These are phyloP conservation scores for Actinomortierella wolfii DNA, from an alignment of 371 early-diverging fungal species.

Conservation along the genomic window DNA sequence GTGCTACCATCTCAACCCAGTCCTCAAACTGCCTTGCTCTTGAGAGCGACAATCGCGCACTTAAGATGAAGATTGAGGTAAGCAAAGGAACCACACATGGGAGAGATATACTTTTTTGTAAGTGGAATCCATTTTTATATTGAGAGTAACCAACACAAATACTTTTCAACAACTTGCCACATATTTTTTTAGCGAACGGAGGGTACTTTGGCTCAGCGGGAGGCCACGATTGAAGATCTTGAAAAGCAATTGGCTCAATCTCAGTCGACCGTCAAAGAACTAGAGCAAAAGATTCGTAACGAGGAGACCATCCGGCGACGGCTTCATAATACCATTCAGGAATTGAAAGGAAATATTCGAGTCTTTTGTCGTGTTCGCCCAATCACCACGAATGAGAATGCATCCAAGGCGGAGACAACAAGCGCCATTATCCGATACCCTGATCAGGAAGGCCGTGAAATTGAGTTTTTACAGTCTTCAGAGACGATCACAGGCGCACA, in stretches of 20 bases:
- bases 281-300: slow-evolving; percentile 71
- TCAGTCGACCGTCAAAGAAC: slow-evolving; percentile 38
- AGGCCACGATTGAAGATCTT: slow-evolving; percentile 55
- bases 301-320: slow-evolving; percentile 81
- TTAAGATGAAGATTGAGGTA: slow-evolving; percentile 56
- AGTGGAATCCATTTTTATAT: no score
- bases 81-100: neutral
- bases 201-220: slow-evolving; percentile 48
- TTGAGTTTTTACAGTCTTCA: slow-evolving; percentile 54
- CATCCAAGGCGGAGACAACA: slow-evolving; percentile 12
- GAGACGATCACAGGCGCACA: slow-evolving; percentile 39
- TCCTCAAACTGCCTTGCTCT: slow-evolving; percentile 51
- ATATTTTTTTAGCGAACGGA: slow-evolving; percentile 48
- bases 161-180: neutral
- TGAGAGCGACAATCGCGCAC: slow-evolving; percentile 52
- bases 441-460: slow-evolving; percentile 56
- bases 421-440: slow-evolving; percentile 46
- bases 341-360: slow-evolving; percentile 97
- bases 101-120: neutral
- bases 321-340: slow-evolving; percentile 93
- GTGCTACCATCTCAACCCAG: slow-evolving; percentile 52
- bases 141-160: no score
- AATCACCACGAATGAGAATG: slow-evolving; percentile 27
- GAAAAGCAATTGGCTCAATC: slow-evolving; percentile 47
- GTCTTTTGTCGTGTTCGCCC: slow-evolving; percentile 98